Base-by-base conservation (phyloP, 805 yeast genomes). In the Brettanomyces naardenensis region DNA sequence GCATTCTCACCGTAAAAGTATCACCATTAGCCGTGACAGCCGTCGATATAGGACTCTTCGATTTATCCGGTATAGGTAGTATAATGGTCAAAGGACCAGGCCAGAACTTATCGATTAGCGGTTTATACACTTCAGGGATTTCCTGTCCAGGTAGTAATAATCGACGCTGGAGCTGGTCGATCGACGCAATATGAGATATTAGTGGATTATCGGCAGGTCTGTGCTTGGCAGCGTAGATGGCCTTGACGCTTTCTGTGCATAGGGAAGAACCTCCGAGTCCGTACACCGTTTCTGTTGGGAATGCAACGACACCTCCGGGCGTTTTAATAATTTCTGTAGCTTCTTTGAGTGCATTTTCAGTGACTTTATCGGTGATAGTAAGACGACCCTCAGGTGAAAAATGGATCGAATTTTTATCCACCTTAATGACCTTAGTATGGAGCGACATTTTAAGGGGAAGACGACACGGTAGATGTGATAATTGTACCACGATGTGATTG, bases 221-320 rank as follows among this genome's bases (percentile, higher is more conserved):
- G 54, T 88, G 87, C 51, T 92, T 92, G 20, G 97, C 97, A 19
- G 59, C 66, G 57, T 88, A 92, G 7, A 92, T 92, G 32, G 79
- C 73, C 41, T 60, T 56, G 2, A 89, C 95, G 0, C 94, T 73
- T 4, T 73, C 75, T 37, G 87, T 87, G 38, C 67, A 69, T 35
- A 85, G 63, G 0, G 95, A 84, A 3, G 89, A 80, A 1, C 92
- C 98, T 0, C 95, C 98, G 1, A 92, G 68, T 0, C 98, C 98
- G 57, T 92, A 92, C 0, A 92, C 98, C 0, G 98, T 92, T 54
- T 92, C 98, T 0, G 98, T 86, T 2, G 98, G 98, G 51, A 92
- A 89, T 0, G 90, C 97, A 11, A 92, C 88, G 0, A 80, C 87
- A 20, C 76, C 65, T 28, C 69, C 54, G 0, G 80, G 63, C 2